phyloP scores from a whole-genome alignment of 495 filamentous ascomycete species.

The Xylaria scruposa region DNA sequence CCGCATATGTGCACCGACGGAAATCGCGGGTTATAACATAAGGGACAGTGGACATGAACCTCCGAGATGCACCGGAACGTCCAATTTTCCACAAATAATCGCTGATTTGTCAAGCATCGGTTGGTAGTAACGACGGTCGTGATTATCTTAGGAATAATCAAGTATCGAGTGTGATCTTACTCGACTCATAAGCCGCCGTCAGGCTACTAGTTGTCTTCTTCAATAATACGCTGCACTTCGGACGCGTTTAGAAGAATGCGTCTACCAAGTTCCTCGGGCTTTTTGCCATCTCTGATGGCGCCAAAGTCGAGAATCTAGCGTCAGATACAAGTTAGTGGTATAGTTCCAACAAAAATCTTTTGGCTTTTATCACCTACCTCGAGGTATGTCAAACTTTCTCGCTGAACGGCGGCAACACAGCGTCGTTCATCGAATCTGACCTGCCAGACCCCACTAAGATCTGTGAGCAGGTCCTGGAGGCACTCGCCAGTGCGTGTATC shows the following conservation, averaged over 20 bases:
- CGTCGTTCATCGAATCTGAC: slow-evolving; percentile 95
- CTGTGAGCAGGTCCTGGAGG: slow-evolving; percentile 92
- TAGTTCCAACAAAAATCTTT: not conserved
- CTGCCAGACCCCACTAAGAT: slow-evolving; percentile 96
- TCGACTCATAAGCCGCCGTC: not conserved
- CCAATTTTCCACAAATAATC: not conserved
- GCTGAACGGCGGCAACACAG: slow-evolving; percentile 96
- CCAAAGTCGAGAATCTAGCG: slow-evolving; percentile 87
- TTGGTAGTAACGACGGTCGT: not conserved
- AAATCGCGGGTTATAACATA: not conserved
- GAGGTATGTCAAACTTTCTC: slow-evolving; percentile 89
- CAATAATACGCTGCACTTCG: slow-evolving; percentile 56
- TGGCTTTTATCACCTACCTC: slow-evolving; percentile 68
- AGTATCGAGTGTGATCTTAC: not conserved
- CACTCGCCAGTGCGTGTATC: slow-evolving; percentile 91
- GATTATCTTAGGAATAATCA: not conserved
- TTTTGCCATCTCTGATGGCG: slow-evolving; percentile 79
- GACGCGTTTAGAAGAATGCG: slow-evolving; percentile 77
- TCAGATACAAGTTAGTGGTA: slow-evolving; percentile 20
- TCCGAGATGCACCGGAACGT: not conserved
- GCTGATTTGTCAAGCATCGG: not conserved
- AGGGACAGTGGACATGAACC: not conserved
- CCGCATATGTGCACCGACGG: not conserved
- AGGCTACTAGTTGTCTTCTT: slow-evolving; percentile 47
- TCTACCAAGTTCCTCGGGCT: slow-evolving; percentile 75